These are phyloP conservation scores for Coemansia sp. DNA, from an alignment of 192 early-diverging fungal genomes.

Conservation along the genomic window DNA sequence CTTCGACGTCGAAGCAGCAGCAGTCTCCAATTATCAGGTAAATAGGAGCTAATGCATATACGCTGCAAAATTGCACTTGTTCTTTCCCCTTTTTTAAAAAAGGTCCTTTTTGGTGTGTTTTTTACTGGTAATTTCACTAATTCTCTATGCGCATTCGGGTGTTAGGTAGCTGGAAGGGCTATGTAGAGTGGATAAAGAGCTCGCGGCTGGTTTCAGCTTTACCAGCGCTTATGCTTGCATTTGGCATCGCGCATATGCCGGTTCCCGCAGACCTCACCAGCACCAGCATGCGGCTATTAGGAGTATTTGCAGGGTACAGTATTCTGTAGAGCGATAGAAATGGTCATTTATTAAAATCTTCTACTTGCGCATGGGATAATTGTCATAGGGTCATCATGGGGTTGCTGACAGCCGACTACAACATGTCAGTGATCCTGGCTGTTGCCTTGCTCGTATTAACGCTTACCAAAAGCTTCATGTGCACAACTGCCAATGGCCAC, in stretches of 20 bases:
- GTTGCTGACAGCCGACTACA: constrained; percentile 53
- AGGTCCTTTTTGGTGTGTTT: too few species aligned
- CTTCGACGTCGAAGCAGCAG: background rate
- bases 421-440: constrained; percentile 57
- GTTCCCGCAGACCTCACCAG: constrained; percentile 25
- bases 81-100: too few species aligned
- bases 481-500: constrained; percentile 52
- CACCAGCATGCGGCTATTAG: constrained; percentile 48
- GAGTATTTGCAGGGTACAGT: constrained; percentile 37
- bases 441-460: constrained; percentile 58
- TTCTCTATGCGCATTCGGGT: background rate
- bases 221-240: constrained; percentile 27
- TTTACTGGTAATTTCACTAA: too few species aligned
- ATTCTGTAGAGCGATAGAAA: background rate
- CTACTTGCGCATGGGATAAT: too few species aligned
- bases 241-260: constrained; percentile 34
- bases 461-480: constrained; percentile 61
- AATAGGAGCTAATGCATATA: background rate
- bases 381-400: constrained; percentile 54
- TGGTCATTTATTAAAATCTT: background rate
- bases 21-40: constrained; percentile 3
- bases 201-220: constrained; percentile 36
- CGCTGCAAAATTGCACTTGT: too few species aligned
- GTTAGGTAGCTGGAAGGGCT: constrained; percentile 47
- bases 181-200: constrained; percentile 14